Base-by-base conservation (phyloP, 371 early-diverging fungal genomes). In the Mortierella sp. region DNA sequence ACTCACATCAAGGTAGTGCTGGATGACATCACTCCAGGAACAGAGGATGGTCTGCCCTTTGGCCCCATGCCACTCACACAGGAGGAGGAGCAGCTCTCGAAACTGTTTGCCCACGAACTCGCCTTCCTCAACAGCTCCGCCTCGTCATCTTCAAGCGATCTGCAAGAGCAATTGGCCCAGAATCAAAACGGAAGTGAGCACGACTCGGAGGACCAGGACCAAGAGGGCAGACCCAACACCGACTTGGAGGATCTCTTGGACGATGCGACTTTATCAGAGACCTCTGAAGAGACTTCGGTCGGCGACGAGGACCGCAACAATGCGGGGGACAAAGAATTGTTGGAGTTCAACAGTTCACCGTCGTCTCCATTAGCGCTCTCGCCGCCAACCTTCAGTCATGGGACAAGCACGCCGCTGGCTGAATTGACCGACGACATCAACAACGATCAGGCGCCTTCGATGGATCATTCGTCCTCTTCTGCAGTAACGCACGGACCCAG, bases 1-100 rank as follows among this genome's bases (percentile, higher is more conserved):
- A 74, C 86, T 0, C 80, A 78, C 70, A 82, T 86, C 75, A 82
- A 79, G 63, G 86, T 86, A 11, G 82, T 86, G 35, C 72, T 86
- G 32, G 89, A 60, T 18, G 74, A 72, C 70, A 49, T 60, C 38
- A 72, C 77, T 4, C 73, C 46, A 18, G 76, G 56, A 10, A 43
- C 54, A 51, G 70, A 60, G 32, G 75, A 48, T 8, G 70, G 38
- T 24, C 29, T 27, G 2, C 75, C 58, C n/a, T 60, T 56, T 41
- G 75, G 79, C 0, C 81, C 80, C 29, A 71, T 43, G 11, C 79
- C 81, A 0, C 75, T 72, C 4, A 51, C 72, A 7, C 79, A 78
- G 56, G 86, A 82, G 56, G 86, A 82, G 24, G 86, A 75, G 18
- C 86, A 82, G 16, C 82, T 86, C 38, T 82, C 86, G 12, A 79